Conservation (phyloP, 2,329 filamentous ascomycete genomes). For the Podosphaera fusca region DNA sequence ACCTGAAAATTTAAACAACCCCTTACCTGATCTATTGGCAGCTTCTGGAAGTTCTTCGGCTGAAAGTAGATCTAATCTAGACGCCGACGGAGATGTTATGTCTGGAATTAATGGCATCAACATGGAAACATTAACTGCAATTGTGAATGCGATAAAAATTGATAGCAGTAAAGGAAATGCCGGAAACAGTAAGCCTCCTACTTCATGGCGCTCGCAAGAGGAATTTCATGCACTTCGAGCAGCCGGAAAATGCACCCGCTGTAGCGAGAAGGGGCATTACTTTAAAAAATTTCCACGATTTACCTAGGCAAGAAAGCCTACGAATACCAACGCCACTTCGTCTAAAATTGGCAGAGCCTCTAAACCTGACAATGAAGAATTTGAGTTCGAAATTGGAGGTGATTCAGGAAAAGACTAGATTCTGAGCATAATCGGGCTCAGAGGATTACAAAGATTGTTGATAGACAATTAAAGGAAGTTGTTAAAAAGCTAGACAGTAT, state of each 20-base stretch:
- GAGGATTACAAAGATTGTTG: background rate
- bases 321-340: background rate
- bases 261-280: background rate
- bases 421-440: background rate
- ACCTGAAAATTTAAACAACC: too few relatives aligned
- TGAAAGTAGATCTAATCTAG: background rate
- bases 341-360: background rate
- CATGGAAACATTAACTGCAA: background rate
- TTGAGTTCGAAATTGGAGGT: background rate
- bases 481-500: background rate
- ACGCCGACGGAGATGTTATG: background rate
- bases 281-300: background rate
- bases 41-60: background rate
- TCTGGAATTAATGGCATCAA: background rate
- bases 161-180: background rate
- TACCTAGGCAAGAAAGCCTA: background rate
- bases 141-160: background rate
- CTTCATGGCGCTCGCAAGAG: background rate
- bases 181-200: background rate
- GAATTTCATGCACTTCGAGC: background rate
- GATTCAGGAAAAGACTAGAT: background rate
- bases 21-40: background rate
- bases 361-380: background rate
- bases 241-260: background rate
- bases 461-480: background rate